phyloP scores from a whole-genome alignment of 257 asterid genomes.

The Solanum etuberosum region DNA sequence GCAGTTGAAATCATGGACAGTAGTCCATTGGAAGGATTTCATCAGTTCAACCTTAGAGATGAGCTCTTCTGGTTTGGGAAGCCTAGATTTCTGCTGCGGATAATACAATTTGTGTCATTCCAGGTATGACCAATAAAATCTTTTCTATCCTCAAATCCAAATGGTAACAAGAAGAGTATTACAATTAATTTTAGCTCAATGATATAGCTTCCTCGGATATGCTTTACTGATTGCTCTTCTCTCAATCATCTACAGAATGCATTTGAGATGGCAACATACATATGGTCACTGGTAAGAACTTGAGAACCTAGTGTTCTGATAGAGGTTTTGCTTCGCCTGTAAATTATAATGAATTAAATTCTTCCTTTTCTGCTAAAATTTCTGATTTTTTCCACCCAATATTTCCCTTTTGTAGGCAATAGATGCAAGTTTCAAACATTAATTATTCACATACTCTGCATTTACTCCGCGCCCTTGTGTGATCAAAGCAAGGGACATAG shows the following conservation, averaged over 20 bases:
- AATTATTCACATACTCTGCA: background rate
- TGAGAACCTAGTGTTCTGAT: background rate
- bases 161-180: background rate
- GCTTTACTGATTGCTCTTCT: background rate
- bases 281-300: constrained; percentile 78
- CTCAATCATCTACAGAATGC: constrained; percentile 60
- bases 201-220: background rate
- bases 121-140: constrained; percentile 35
- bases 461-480: background rate
- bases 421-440: background rate
- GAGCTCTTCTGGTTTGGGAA: constrained; percentile 96
- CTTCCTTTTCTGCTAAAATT: too few species aligned
- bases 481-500: background rate
- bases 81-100: constrained; percentile 63
- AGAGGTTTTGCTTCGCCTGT: background rate
- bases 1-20: constrained; percentile 76
- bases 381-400: too few species aligned
- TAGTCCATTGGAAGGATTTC: constrained; percentile 43
- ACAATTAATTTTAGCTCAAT: background rate
- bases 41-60: constrained; percentile 65
- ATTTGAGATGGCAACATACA: constrained; percentile 69
- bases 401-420: background rate
- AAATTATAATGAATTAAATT: background rate
- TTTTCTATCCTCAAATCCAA: background rate
- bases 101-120: constrained; percentile 77